Base-by-base conservation (phyloP, 352 stramenopile species). In the Aphanomyces invadans region DNA sequence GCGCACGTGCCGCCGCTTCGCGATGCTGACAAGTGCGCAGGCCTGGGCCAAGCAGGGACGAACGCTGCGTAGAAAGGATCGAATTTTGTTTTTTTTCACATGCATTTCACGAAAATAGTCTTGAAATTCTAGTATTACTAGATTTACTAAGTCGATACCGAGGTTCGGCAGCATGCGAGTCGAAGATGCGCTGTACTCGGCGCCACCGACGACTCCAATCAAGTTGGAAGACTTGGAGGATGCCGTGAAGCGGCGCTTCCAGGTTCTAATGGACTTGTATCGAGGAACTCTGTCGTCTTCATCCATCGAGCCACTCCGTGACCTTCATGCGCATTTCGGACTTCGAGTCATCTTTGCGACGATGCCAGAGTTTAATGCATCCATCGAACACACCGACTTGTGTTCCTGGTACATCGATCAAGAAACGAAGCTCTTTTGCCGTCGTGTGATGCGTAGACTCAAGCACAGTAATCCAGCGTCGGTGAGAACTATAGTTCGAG, bases 201-300 rank as follows among this genome's bases (percentile, higher is more conserved):
- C 79, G 25, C 75, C 92, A 44, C 96, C 95, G 11, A 76, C 74
- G 33, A 79, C 84, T 32, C 85, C 96, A 66, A 77, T 98, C 49
- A 85, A 79, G 56, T 76, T 99, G 49, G 94, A 98, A 51, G 91
- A 98, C 53, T 95, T 99, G 73, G 85, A 98, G 73, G 70, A 88
- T 36, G 83, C 85, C 71, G 74, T 91, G 11, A 70, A 97, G 31
- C 73, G 88, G 64, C 76, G 95, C 9, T 17, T 88, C 4, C 64
- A 75, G 17, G 38, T 90, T n/a, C 65, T 92, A n/a, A 70, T 60
- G 9, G 56, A 63, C 32, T 28, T 83, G 15, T 19, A 32, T 39
- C 1, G 29, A 71, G 31, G 57, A 75, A 74, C 9, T 70, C 87
- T 46, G 77, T 74, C 4, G 85, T 83, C 69, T 36, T 5, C 54